phyloP scores from a whole-genome alignment of 768 basidiomycete species.

The Russula earlei region DNA sequence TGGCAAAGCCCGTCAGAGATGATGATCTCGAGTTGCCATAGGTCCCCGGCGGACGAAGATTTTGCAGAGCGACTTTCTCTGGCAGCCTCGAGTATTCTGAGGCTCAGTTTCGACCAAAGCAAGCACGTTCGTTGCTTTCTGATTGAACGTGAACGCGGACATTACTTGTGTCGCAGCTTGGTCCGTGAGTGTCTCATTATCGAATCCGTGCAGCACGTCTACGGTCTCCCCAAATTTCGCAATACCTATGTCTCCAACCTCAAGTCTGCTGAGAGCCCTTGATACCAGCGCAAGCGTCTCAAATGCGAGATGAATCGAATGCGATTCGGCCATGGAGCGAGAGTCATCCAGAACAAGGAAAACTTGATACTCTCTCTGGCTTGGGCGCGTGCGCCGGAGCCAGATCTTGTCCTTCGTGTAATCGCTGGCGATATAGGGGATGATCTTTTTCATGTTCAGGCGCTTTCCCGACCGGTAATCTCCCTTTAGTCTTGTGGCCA shows the following conservation, averaged over 20 bases:
- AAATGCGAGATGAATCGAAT: conserved; percentile 87
- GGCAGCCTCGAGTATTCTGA: conserved; percentile 66
- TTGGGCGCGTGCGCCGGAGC: conserved; percentile 89
- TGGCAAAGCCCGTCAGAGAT: conserved; percentile 99
- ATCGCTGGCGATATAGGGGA: conserved; percentile 95
- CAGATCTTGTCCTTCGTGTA: conserved; percentile 99
- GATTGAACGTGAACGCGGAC: conserved; percentile 80
- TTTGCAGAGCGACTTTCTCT: conserved; percentile 53
- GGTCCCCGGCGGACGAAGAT: conserved; percentile 61
- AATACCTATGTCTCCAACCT: conserved; percentile 90
- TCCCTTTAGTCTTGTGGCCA: conserved; percentile 87
- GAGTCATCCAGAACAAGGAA: conserved; percentile 94
- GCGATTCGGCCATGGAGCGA: conserved; percentile 89
- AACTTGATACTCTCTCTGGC: conserved; percentile 91
- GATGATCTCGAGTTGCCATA: conserved; percentile 98
- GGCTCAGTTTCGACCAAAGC: conserved; percentile 71
- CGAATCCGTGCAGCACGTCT: conserved; percentile 83
- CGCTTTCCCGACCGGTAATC: conserved; percentile 98
- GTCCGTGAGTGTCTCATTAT: conserved; percentile 71
- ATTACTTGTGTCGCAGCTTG: conserved; percentile 74
- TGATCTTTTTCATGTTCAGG: conserved; percentile 98
- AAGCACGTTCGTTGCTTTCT: conserved; percentile 81
- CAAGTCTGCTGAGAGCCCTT: conserved; percentile 82
- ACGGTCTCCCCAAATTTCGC: conserved; percentile 84
- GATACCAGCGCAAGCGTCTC: conserved; percentile 88